Base-by-base conservation (phyloP, 2,329 filamentous ascomycete genomes). In the Epichloe sylvatica region DNA sequence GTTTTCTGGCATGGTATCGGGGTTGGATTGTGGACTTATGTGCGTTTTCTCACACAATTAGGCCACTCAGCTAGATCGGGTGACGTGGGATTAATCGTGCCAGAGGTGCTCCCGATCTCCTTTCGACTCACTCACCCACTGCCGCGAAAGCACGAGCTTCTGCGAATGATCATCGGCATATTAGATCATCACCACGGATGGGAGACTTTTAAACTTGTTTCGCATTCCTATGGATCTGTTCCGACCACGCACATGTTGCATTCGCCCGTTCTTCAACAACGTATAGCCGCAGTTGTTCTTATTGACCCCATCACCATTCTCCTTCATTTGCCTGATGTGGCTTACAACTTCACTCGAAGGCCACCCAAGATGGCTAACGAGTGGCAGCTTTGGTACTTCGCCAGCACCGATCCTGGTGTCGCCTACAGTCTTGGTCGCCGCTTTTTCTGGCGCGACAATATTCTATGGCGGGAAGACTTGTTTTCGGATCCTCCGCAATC, bases 1-100 rank as follows among this genome's bases (percentile, higher is more conserved):
- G 63, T 87, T 4, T 86, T 85, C 63, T 70, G 86, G 45, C 83
- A 86, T 56, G 83, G 83, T 15, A 84, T 86, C 45, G 81, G 83
- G 40, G 71, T 86, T 51, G 83, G 83, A 0, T 70, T 86, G 2
- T 76, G 76, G 59, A 75, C 80, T 0, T 84, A 86, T 56, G 66
- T 73, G 12, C 61, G 65, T 15, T 83, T 83, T 57, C 65, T 86
- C 2, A 60, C 64, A 35, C 71, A 74, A 46, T 62, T 85, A 38
- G 69, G 72, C 53, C 52, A 57, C 4, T 56, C 59, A n/a, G 57
- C 55, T 1, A 54, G 52, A 5, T 54, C 57, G 3, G 55, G 54
- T 11, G 65, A 75, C 50, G 66, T 81, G n/a, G 81, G 81, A 21
- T 71, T 85, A 50, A 74, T 86, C 42, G 79, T 77, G 4, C 55